Evolutionary conservation across 257 asterid species (phyloP).

Genomic region (Linaria vulgaris): DNA sequence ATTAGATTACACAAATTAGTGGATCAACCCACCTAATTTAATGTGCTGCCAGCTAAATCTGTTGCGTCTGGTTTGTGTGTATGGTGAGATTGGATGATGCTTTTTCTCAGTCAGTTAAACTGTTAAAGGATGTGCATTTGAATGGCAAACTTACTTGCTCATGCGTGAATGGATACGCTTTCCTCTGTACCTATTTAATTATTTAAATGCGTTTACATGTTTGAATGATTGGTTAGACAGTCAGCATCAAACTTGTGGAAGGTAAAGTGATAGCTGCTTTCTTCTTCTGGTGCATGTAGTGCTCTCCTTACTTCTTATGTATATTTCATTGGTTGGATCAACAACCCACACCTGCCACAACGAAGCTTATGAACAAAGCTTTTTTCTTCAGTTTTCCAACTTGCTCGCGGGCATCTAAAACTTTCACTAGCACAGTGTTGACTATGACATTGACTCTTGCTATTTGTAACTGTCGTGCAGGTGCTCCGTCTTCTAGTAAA

Average conservation of each 20-base stretch:
- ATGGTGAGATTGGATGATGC: background rate
- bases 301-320: background rate
- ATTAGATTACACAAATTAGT: background rate
- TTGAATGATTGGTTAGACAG: background rate
- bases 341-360: background rate
- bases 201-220: background rate
- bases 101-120: no score
- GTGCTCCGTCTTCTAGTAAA: slow-evolving; percentile 84
- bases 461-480: slow-evolving; percentile 34
- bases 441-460: background rate
- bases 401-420: background rate
- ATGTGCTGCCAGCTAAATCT: background rate
- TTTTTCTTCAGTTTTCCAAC: slow-evolving; percentile 7
- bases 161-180: background rate
- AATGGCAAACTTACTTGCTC: background rate
- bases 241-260: background rate
- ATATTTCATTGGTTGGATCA: background rate
- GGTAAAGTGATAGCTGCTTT: background rate
- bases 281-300: background rate
- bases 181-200: background rate
- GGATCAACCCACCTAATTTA: background rate
- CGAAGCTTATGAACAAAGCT: no score
- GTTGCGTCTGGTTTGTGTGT: background rate
- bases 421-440: background rate
- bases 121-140: background rate